Conservation (phyloP, 2,329 filamentous ascomycete species). For the Cercospora beticola region DNA sequence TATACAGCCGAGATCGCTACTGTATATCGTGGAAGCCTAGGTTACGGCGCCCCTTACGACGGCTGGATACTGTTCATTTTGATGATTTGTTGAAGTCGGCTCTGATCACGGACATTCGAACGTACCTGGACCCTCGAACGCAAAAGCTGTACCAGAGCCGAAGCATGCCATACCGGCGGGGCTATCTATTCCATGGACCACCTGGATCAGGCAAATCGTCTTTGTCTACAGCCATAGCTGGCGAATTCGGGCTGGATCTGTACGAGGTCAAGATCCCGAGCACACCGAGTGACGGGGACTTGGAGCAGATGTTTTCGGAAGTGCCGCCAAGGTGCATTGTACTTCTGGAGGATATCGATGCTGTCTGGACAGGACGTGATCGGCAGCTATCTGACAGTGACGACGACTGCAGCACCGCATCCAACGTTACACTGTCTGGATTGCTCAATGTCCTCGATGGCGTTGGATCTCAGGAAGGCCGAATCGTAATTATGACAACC, state of each 20-base stretch:
- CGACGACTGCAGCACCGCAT: conserved; percentile 48
- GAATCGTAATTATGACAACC: conserved; percentile 76
- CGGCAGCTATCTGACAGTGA: conserved; percentile 31
- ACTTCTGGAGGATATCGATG: conserved; percentile 46
- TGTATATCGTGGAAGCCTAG: conserved; percentile 35
- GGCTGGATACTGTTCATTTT: conserved; percentile 71
- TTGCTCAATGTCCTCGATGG: conserved; percentile 79
- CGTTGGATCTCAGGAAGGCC: conserved; percentile 72
- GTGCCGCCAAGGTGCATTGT: conserved; percentile 46
- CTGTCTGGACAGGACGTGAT: conserved; percentile 33
- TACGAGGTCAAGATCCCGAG: conserved; percentile 44
- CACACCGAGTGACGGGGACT: conserved; percentile 60
- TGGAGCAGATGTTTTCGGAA: conserved; percentile 41
- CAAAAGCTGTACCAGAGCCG: conserved; percentile 75
- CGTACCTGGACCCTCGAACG: conserved; percentile 69
- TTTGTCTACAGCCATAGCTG: conserved; percentile 41
- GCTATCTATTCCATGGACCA: conserved; percentile 75
- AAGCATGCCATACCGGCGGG: conserved; percentile 78
- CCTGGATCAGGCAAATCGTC: conserved; percentile 33
- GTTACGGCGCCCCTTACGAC: conserved; percentile 57
- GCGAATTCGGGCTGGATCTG: conserved; percentile 42
- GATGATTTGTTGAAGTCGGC: conserved; percentile 63
- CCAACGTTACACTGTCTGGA: conserved; percentile 59
- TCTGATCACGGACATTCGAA: conserved; percentile 68
- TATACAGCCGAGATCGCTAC: conserved; percentile 43